Evolutionary conservation across 441 rosid species (phyloP).

Genomic region (Erodium chrysanthum): DNA sequence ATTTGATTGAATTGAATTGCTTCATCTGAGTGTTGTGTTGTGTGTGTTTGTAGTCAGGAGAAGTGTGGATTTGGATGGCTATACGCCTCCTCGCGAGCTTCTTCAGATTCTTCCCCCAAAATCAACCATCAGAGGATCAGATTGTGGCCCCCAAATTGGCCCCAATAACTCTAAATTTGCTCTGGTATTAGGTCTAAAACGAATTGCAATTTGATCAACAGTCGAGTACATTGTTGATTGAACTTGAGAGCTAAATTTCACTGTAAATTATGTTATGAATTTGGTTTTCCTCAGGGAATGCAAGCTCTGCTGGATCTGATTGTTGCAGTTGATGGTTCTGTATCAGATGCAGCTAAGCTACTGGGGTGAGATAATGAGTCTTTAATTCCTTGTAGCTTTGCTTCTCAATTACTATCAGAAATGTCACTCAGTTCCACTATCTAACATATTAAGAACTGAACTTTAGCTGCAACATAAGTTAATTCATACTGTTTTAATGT

Average conservation of each 20-base stretch:
- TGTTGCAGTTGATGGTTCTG: constrained; percentile 66
- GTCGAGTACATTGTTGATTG: too few relatives aligned
- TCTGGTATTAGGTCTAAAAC: constrained; percentile 29
- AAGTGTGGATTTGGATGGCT: constrained; percentile 36
- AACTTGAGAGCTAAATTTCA: too few relatives aligned
- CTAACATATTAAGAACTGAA: neutral
- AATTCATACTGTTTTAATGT: neutral
- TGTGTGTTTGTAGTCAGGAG: constrained; percentile 47
- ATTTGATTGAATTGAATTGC: neutral
- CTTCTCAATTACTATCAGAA: neutral
- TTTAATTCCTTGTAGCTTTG: neutral
- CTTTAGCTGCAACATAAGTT: neutral
- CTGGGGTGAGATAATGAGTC: constrained; percentile 34
- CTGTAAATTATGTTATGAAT: too few relatives aligned
- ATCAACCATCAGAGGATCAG: constrained; percentile 52
- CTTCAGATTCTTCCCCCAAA: constrained; percentile 77
- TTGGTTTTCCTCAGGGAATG: constrained; percentile 54
- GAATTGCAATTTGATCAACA: too few relatives aligned
- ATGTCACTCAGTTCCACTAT: neutral
- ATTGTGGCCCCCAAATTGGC: constrained; percentile 71
- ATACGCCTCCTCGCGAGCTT: constrained; percentile 66
- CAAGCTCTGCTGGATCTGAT: constrained; percentile 74
- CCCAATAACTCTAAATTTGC: constrained; percentile 82
- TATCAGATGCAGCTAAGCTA: constrained; percentile 63
- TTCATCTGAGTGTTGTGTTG: neutral